These are phyloP conservation scores for Penicillium daleae DNA, from an alignment of 495 filamentous ascomycete species.

Conservation along the genomic window DNA sequence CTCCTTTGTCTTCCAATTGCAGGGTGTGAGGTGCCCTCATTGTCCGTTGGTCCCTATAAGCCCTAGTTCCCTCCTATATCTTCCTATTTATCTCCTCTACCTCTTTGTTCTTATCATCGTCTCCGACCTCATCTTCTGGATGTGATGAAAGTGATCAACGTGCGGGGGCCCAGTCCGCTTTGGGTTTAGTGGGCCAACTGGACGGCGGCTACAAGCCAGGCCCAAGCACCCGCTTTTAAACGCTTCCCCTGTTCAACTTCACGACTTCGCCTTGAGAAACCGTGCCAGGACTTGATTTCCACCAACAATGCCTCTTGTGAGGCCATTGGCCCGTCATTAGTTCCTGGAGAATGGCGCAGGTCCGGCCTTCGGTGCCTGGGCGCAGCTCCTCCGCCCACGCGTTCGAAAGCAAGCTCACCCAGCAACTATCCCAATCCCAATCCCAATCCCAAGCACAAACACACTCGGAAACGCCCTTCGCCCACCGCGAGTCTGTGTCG, in stretches of 20 bases:
- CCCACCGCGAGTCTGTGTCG: slow-evolving; percentile 24
- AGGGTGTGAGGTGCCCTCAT: no score
- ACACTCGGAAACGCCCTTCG: slow-evolving; percentile 23
- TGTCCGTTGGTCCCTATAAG: no score
- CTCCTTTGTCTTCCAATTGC: no score
- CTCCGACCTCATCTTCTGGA: background rate
- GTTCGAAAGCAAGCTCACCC: slow-evolving; percentile 49
- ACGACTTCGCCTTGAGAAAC: background rate
- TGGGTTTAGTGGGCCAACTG: slow-evolving; percentile 15
- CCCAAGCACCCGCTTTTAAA: background rate
- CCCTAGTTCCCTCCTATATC: no score
- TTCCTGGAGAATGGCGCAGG: slow-evolving; percentile 28
- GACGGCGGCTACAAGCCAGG: background rate
- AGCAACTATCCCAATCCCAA: slow-evolving; percentile 39
- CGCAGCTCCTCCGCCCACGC: slow-evolving; percentile 27
- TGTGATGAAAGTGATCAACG: background rate
- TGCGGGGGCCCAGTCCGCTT: slow-evolving; percentile 20
- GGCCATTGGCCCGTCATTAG: slow-evolving; percentile 7
- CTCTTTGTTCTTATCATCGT: background rate
- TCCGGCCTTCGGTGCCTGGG: slow-evolving; percentile 29
- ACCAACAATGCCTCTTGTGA: background rate
- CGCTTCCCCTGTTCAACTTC: background rate
- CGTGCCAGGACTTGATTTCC: background rate
- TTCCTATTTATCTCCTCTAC: no score
- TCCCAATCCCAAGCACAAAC: slow-evolving; percentile 29